Evolutionary conservation across 108 stramenopile genomes (phyloP), one percentile per base, ranked within the genome.

Genomic region (Nannochloropsis oceanica): DNA sequence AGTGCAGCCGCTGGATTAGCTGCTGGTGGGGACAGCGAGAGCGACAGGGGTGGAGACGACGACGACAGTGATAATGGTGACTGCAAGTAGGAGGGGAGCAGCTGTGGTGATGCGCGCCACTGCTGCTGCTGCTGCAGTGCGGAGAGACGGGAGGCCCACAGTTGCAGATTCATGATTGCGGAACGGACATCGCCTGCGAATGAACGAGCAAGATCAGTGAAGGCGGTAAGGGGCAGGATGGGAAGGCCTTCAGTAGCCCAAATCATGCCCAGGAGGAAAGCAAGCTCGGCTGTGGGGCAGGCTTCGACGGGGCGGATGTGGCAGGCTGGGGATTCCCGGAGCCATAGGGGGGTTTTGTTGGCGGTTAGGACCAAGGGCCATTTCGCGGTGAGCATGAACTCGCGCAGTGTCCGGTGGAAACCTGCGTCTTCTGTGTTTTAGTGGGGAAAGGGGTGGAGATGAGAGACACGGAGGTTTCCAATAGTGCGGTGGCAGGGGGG

Each of bases 361-460:
- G 87, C 87, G 9, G 87, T 88, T 20, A 88, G 87, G n/a, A 88
- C 50, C 12, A 88, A 42, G 27, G 87, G 87, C 22, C 87, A 88
- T 46, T 88, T 88, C 42, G 87, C 87, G 27, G 80, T 80, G 8
- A 79, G 42, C 25, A 84, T 43, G 25, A 88, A 84, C 26, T 84
- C 87, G 80, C 79, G 34, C 79, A 88, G 84, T 0, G 87, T 84
- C 0, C 84, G 73, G 2, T 84, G 84, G 80, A 88, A 84, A 20
- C 87, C 87, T 26, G 46, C 87, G 43, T 88, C 87, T 18, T 88
- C 59, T 73, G 59, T 34, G 1, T 34, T 34, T 34, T 73, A 73
- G 8, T 10, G 59, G 18, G 59, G 34, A 34, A 34, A 34, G 34
- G 34, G 1, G 34, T 34, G 34, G 34, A 34, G 34, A 5, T 34